These are phyloP conservation scores for Choiromyces venosus DNA, from an alignment of 495 filamentous ascomycete species.

Conservation along the genomic window DNA sequence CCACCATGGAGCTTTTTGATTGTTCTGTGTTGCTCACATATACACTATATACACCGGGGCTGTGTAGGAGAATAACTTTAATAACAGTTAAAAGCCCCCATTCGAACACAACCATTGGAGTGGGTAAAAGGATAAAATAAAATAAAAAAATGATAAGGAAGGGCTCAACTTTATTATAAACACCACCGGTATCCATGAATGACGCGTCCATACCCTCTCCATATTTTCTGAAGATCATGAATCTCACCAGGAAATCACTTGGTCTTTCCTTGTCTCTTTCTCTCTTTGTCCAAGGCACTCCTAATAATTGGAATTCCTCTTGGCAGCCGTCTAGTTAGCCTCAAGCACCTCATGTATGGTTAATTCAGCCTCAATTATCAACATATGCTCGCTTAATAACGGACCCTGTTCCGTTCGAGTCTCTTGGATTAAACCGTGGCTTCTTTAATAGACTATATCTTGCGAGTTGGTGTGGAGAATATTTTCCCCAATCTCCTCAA, in stretches of 20 bases:
- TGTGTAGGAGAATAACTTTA: not conserved
- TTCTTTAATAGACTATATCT: not conserved
- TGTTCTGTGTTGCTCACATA: not conserved
- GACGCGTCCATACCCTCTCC: not conserved
- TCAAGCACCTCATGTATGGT: not conserved
- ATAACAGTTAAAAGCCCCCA: not conserved
- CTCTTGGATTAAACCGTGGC: not conserved
- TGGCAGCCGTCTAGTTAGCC: not conserved
- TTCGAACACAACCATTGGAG: not conserved
- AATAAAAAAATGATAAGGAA: not conserved
- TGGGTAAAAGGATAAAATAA: not conserved
- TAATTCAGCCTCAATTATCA: not conserved
- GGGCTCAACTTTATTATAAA: not conserved
- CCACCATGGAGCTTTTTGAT: not conserved
- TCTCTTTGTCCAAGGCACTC: not conserved
- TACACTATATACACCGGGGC: too few relatives aligned
- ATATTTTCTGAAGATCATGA: not conserved
- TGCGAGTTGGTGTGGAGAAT: not conserved
- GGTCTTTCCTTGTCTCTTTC: too few relatives aligned
- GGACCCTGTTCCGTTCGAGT: not conserved
- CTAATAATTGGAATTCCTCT: not conserved
- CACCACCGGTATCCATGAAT: not conserved
- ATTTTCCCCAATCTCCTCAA: not conserved
- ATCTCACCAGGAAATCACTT: not conserved
- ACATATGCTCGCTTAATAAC: not conserved